Percentiles rank a stretch among this genome's conserved stretches.
These are phyloP conservation scores for Ramularia endophylla DNA, from an alignment of 2,329 filamentous ascomycete species.

Conservation along the genomic window DNA sequence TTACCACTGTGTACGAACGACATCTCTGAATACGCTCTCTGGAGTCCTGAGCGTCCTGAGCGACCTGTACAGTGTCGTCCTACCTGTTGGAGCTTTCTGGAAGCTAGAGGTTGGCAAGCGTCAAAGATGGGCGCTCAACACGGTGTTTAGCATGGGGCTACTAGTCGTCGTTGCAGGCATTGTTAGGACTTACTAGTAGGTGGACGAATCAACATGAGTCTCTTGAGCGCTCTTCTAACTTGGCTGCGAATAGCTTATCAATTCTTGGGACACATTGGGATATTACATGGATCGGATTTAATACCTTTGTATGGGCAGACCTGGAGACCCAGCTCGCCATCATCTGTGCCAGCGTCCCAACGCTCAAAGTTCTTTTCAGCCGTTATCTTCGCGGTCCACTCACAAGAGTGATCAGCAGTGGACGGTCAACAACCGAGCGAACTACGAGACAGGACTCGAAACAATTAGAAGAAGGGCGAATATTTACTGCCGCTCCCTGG, in stretches of 20 bases:
- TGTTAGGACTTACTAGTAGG: slow-evolving; percentile 31
- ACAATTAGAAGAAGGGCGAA: no score
- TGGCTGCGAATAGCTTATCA: not conserved
- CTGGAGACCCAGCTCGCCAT: slow-evolving; percentile 38
- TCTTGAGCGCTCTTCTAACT: not conserved
- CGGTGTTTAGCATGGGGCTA: slow-evolving; percentile 30
- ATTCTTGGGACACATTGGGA: slow-evolving; percentile 4
- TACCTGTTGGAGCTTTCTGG: slow-evolving; percentile 41
- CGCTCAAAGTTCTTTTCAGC: slow-evolving; percentile 29
- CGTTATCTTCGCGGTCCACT: slow-evolving; percentile 1
- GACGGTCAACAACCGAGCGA: no score
- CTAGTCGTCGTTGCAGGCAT: slow-evolving; percentile 29
- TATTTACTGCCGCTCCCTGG: no score
- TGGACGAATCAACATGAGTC: not conserved
- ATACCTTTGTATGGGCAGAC: slow-evolving; percentile 37
- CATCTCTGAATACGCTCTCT: slow-evolving; percentile 33
- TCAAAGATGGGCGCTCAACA: slow-evolving; percentile 42
- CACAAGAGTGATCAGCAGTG: no score
- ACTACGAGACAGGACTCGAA: no score
- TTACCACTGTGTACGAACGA: slow-evolving; percentile 34
- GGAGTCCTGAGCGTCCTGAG: slow-evolving; percentile 34
- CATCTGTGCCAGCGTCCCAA: slow-evolving; percentile 38
- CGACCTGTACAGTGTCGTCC: slow-evolving; percentile 35
- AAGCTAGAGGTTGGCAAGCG: slow-evolving; percentile 36
- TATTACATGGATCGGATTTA: slow-evolving; percentile 20